Evolutionary conservation across 1,284 basidiomycete genomes (phyloP).

Genomic region (Takashimella tepidaria): DNA sequence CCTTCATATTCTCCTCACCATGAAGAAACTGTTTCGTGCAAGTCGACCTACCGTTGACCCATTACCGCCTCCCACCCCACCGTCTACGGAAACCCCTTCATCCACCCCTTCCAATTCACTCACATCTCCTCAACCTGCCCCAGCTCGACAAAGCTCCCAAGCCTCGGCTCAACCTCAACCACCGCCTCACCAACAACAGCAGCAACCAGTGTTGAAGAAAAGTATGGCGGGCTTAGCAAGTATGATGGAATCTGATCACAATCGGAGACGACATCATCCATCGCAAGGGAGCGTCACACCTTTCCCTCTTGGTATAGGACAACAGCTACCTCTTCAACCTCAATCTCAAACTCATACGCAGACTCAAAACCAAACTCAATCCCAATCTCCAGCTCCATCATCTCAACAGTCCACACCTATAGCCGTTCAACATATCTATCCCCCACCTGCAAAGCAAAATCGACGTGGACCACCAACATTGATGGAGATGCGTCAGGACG

Average conservation of each 20-base stretch:
- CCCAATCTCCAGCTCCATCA: not conserved
- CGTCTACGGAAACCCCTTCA: conserved; percentile 1
- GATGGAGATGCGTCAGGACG: conserved; percentile 16
- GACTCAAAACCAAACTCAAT: not conserved
- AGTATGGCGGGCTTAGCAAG: not conserved
- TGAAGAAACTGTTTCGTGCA: conserved; percentile 26
- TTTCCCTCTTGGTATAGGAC: conserved; percentile 33
- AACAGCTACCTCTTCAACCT: conserved; percentile 6
- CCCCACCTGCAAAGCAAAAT: conserved; percentile 7
- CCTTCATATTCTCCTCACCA: conserved; percentile 1
- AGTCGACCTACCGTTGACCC: conserved; percentile 19
- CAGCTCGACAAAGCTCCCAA: not conserved
- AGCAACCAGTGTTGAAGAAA: not conserved
- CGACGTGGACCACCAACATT: conserved; percentile 1
- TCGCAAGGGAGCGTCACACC: conserved; percentile 29
- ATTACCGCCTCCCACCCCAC: conserved; percentile 15
- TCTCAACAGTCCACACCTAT: not conserved
- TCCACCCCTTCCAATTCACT: not conserved
- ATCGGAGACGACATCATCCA: conserved; percentile 4
- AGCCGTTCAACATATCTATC: not conserved
- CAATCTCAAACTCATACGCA: not conserved
- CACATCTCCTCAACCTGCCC: too few relatives aligned
- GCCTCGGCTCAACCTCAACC: not conserved
- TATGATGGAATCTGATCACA: not conserved
- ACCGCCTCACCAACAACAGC: not conserved